Conservation (phyloP, 805 yeast species). For the Teunomyces pallodes region DNA sequence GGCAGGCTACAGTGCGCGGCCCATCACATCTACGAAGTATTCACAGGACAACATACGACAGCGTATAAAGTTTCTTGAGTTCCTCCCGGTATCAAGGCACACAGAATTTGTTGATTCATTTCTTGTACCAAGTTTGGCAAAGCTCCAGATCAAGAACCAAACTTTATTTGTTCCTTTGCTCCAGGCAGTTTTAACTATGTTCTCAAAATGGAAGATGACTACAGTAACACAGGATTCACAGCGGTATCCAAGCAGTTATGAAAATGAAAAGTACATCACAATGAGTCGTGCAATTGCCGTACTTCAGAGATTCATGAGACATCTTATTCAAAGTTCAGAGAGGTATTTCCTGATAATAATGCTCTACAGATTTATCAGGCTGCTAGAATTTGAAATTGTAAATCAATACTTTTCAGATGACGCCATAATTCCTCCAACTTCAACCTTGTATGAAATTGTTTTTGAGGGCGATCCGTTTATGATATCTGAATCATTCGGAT, state of each 20-base stretch:
- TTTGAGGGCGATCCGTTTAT: constrained; percentile 44
- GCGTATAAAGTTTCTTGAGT: constrained; percentile 5
- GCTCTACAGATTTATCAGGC: constrained; percentile 14
- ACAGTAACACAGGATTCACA: background rate
- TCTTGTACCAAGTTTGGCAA: constrained; percentile 3
- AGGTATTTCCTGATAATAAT: background rate
- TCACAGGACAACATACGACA: constrained; percentile 1
- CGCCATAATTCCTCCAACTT: constrained; percentile 33
- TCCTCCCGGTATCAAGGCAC: background rate
- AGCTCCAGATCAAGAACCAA: background rate
- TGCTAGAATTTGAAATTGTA: constrained; percentile 8
- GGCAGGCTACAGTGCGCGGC: constrained; percentile 2
- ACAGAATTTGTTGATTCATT: constrained; percentile 1
- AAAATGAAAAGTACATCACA: constrained; percentile 8
- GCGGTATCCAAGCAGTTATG: constrained; percentile 3
- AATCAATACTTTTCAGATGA: constrained; percentile 9
- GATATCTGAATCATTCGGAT: constrained; percentile 46
- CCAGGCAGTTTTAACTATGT: constrained; percentile 2
- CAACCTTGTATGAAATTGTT: constrained; percentile 35
- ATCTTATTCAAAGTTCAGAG: background rate
- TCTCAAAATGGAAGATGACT: constrained; percentile 6
- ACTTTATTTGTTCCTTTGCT: constrained; percentile 3
- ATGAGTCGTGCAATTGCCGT: constrained; percentile 8
- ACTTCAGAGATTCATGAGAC: background rate
- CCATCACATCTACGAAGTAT: background rate